phyloP scores from a whole-genome alignment of 2,329 filamentous ascomycete species.

The Nemania sp. region DNA sequence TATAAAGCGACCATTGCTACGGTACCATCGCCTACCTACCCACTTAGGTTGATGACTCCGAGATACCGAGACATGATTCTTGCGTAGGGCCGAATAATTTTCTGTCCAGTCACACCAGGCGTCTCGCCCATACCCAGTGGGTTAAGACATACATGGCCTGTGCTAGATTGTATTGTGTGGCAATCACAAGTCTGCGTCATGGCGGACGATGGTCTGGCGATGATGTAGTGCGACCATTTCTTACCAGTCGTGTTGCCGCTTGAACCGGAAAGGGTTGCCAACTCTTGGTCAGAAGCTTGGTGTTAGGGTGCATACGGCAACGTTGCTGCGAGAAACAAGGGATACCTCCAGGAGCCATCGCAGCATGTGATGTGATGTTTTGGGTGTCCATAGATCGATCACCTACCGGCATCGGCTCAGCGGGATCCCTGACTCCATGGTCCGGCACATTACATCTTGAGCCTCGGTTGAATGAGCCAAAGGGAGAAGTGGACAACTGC shows the following conservation, averaged over 20 bases:
- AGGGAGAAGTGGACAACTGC: not conserved
- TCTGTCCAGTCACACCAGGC: not conserved
- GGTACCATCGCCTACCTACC: not conserved
- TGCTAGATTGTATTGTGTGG: constrained; percentile 22
- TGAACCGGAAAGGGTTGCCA: not conserved
- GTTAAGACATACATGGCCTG: not conserved
- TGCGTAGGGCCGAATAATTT: constrained; percentile 38
- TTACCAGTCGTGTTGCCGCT: constrained; percentile 10
- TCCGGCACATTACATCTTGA: constrained; percentile 4
- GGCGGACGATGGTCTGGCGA: constrained; percentile 8
- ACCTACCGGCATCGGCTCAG: constrained; percentile 13
- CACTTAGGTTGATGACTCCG: not conserved
- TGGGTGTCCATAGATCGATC: not conserved
- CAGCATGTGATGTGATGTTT: too few species aligned
- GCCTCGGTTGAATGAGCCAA: not conserved
- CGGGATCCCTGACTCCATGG: constrained; percentile 14
- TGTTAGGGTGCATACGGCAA: not conserved
- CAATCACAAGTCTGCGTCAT: constrained; percentile 27
- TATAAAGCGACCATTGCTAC: constrained; percentile 3
- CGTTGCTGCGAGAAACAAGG: not conserved
- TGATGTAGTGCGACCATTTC: constrained; percentile 7
- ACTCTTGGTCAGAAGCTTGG: not conserved
- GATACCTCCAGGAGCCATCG: not conserved
- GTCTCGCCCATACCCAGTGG: constrained; percentile 7
- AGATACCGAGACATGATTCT: constrained; percentile 36